Base-by-base conservation (phyloP, 495 filamentous ascomycete genomes). In the Podospora fimiseda region DNA sequence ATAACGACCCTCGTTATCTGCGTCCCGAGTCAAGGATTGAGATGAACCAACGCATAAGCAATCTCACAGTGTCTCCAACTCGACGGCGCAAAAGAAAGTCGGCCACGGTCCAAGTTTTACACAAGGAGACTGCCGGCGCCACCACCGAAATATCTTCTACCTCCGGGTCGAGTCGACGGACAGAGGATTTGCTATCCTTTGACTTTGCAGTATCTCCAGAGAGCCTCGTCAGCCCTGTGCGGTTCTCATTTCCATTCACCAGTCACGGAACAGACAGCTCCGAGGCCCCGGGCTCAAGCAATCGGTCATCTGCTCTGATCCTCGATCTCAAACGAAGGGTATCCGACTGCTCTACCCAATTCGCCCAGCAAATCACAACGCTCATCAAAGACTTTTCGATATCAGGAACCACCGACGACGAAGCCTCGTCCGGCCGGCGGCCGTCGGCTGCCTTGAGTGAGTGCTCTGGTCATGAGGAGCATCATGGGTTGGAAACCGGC, bases 1-100 rank as follows among this genome's bases (percentile, higher is more conserved):
- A 73, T 41, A 73, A 76, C 43, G 73, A 76, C 22, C 68, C 73
- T 24, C 69, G 72, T 9, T 74, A 71, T 60, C 63, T 76, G 18
- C 65, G 72, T n/a, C 72, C 73, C 0, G 72, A 70, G 47, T 69
- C 69, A 15, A 66, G 72, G 14, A 55, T 64, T 3, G 73, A 76
- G 30, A 73, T 74, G 62, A 62, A 55, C 50, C 61, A 63, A 16
- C 70, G 73, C 14, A 68, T 74, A 30, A 51, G 50, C 19, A 63
- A 61, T 49, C 61, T 75, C 2, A 49, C 48, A 21, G 40, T 5
- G 3, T 67, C 60, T 13, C 33, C 53, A 27, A 50, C 30, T 27
- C 59, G 65, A 14, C 55, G 41, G 7, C 51, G 57, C n/a, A 57
- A 30, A 19, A 37, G 45, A 30, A 46, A 45, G 36, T 18, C 18